Percentiles rank a stretch among this genome's conserved stretches.
These are phyloP conservation scores for Lotus japonicus DNA, from an alignment of 306 rosid species.

Conservation along the genomic window DNA sequence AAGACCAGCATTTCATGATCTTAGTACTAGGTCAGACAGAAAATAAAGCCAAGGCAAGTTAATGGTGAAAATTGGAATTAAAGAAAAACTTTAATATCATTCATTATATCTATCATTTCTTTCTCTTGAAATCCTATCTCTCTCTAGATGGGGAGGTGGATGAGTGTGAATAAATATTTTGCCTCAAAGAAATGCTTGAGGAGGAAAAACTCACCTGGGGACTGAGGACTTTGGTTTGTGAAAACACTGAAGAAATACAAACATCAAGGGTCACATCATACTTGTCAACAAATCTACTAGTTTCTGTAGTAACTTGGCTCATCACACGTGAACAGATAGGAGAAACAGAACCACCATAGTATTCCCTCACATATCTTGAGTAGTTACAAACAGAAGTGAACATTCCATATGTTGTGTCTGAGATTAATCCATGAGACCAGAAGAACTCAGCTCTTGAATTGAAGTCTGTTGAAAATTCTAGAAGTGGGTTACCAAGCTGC, in stretches of 20 bases:
- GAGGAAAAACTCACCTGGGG: conserved; percentile 34
- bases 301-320: conserved; percentile 63
- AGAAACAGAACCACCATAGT: conserved; percentile 35
- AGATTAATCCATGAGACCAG: conserved; percentile 52
- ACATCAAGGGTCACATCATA: conserved; percentile 84
- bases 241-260: conserved; percentile 59
- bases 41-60: not conserved
- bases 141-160: no score
- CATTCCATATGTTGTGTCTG: conserved; percentile 36
- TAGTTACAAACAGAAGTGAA: conserved; percentile 43
- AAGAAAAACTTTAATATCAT: not conserved
- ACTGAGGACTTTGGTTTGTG: conserved; percentile 57
- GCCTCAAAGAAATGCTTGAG: no score
- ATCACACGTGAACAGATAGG: conserved; percentile 51
- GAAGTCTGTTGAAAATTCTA: conserved; percentile 39
- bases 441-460: conserved; percentile 47
- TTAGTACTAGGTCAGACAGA: not conserved
- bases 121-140: no score
- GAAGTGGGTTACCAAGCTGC: conserved; percentile 53
- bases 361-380: conserved; percentile 44
- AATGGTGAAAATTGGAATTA: not conserved
- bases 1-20: not conserved
- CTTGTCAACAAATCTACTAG: conserved; percentile 71
- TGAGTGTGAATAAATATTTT: no score
- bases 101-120: no score